Percentiles rank a stretch among this genome's conserved stretches.
Evolutionary conservation across 2,329 filamentous ascomycete species (phyloP).

Genomic region (Microascus cirrosus): DNA sequence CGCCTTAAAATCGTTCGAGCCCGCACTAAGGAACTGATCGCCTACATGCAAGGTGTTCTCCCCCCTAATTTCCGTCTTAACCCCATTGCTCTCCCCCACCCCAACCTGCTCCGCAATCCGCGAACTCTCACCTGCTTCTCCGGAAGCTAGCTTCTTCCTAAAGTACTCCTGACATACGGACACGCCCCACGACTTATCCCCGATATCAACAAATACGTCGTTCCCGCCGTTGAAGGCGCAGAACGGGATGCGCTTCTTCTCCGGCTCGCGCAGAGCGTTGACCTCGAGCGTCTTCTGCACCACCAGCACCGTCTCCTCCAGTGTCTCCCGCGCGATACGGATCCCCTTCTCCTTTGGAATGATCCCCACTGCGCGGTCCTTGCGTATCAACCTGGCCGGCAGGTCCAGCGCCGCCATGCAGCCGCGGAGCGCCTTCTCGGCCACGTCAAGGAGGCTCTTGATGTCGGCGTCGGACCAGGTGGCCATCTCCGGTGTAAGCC

Average conservation of each 20-base stretch:
- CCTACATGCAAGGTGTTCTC: conserved; percentile 86
- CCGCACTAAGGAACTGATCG: conserved; percentile 91
- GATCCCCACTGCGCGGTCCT: conserved; percentile 77
- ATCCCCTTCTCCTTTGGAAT: conserved; percentile 51
- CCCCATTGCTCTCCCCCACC: neutral
- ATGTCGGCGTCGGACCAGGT: conserved; percentile 71
- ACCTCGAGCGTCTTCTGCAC: conserved; percentile 88
- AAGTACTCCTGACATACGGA: conserved; percentile 88
- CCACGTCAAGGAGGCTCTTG: conserved; percentile 70
- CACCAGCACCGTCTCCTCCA: conserved; percentile 92
- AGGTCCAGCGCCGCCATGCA: conserved; percentile 72
- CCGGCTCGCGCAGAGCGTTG: conserved; percentile 40
- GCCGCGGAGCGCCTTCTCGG: conserved; percentile 72
- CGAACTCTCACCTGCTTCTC: neutral
- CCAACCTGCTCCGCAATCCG: conserved; percentile 11
- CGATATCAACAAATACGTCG: conserved; percentile 97
- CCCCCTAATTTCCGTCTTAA: conserved; percentile 41
- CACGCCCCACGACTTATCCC: conserved; percentile 95
- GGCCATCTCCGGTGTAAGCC: conserved; percentile 71
- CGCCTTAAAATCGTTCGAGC: conserved; percentile 95
- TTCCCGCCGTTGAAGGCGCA: conserved; percentile 98
- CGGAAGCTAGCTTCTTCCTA: conserved; percentile 30
- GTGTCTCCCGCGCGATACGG: conserved; percentile 72
- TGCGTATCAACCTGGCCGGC: conserved; percentile 70
- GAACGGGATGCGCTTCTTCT: conserved; percentile 55